A percentile compares a stretch with the other conserved stretches of the same genome.
Conservation (phyloP, 2,329 filamentous ascomycete genomes). For the Claviceps citrina region DNA sequence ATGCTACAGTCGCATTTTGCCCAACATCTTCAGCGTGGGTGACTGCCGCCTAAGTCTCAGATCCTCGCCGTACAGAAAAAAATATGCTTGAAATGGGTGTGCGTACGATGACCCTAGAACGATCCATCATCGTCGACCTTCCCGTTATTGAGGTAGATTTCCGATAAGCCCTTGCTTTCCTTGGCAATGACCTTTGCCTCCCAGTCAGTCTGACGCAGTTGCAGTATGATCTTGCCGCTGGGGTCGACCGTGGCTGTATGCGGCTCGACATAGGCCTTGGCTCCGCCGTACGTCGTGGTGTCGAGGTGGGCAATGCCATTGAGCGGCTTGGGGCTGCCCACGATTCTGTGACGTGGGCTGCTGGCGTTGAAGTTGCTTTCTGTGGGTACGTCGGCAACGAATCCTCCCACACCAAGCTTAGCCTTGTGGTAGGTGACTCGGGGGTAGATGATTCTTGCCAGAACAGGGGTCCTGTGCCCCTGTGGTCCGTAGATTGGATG, state of each 20-base stretch:
- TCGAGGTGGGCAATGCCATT: slow-evolving; percentile 28
- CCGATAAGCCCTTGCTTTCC: slow-evolving; percentile 26
- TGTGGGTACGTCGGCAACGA: slow-evolving; percentile 29
- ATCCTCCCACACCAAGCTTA: slow-evolving; percentile 39
- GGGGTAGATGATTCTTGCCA: slow-evolving; percentile 36
- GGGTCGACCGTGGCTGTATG: slow-evolving; percentile 30
- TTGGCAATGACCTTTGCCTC: slow-evolving; percentile 29
- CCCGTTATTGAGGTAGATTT: too few relatives aligned
- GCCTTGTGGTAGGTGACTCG: slow-evolving; percentile 19
- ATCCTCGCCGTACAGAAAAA: too few relatives aligned
- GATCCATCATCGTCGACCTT: too few relatives aligned
- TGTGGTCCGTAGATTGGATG: slow-evolving; percentile 48
- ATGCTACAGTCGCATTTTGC: background rate
- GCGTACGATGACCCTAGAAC: too few relatives aligned
- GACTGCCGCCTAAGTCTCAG: too few relatives aligned
- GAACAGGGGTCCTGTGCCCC: slow-evolving; percentile 29
- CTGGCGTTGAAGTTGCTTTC: slow-evolving; percentile 29
- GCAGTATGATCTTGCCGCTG: slow-evolving; percentile 32
- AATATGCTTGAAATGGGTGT: too few relatives aligned
- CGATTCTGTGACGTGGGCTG: slow-evolving; percentile 7
- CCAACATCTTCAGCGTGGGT: background rate
- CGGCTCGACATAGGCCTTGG: slow-evolving; percentile 37
- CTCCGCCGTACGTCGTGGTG: slow-evolving; percentile 32
- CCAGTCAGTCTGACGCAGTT: slow-evolving; percentile 23
- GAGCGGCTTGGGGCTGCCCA: slow-evolving; percentile 16